Evolutionary conservation across 2,329 filamentous ascomycete species (phyloP).

Genomic region (Aureobasidium sp.): DNA sequence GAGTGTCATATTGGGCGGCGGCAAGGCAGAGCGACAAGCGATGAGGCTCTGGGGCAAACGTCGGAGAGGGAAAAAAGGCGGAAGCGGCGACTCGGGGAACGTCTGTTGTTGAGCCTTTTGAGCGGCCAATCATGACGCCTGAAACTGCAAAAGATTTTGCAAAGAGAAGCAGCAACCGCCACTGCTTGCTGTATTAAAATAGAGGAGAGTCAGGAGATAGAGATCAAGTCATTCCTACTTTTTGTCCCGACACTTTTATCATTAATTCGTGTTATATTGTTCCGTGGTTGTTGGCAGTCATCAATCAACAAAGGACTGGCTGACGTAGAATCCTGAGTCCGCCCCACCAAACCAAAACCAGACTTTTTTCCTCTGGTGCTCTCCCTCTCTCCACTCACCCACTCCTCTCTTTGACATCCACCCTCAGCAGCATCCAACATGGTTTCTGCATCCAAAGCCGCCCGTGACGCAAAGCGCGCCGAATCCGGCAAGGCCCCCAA

Average conservation of each 20-base stretch:
- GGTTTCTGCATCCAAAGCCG: slow-evolving; percentile 62
- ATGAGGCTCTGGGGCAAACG: neutral
- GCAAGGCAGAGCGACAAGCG: neutral
- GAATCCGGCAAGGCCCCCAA: slow-evolving; percentile 65
- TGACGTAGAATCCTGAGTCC: neutral
- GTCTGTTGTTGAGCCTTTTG: neutral
- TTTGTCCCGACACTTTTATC: neutral
- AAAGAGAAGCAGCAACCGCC: neutral
- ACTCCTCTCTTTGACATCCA: neutral
- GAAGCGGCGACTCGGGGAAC: neutral
- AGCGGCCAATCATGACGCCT: slow-evolving; percentile 1
- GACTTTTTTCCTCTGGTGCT: slow-evolving; percentile 4
- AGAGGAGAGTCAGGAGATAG: neutral
- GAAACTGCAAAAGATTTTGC: neutral
- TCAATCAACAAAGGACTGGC: neutral
- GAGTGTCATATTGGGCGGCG: neutral
- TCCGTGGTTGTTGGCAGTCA: neutral
- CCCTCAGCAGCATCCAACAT: slow-evolving; percentile 32
- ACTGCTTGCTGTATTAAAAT: neutral
- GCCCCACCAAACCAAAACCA: slow-evolving; percentile 1
- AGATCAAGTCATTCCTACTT: neutral
- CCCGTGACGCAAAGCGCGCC: slow-evolving; percentile 57
- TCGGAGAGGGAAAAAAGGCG: neutral
- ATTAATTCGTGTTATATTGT: neutral
- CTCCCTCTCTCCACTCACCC: neutral